Evolutionary conservation across 2,329 filamentous ascomycete genomes (phyloP), one percentile per base, ranked within the genome.

Genomic region (Fusarium coicis): DNA sequence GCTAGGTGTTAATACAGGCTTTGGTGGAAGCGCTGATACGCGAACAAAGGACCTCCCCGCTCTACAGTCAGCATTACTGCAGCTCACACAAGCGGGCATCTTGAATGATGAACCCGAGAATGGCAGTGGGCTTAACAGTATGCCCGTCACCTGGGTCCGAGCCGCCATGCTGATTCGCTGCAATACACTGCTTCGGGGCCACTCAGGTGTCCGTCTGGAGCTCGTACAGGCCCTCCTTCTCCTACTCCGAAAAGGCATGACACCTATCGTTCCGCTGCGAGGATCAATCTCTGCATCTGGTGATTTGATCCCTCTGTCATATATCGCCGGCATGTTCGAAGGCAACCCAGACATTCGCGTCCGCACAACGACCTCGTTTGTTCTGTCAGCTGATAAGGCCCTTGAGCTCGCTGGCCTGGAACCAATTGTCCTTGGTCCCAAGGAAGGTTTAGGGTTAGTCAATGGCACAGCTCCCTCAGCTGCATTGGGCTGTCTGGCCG

Each of bases 171-270:
- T 36, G 4, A 36, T 52, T 21, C 49, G 32, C 9, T 53, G 49
- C 3, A 53, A 53, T 2, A 53, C 32, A 12, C 0, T 53, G 0
- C n/a, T 53, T 16, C 18, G 30, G 0, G 49, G 49, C 0, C 49
- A 53, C 7, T 53, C 49, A 12, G 32, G 32, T 7, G 23, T 53
- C 0, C 32, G 49, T 21, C 18, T 37, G 2, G 23, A 53, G 0
- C n/a, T 53, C 0, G 32, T 53, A 0, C 9, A 53, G 21, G 14
- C 23, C 18, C 49, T 53, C 7, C 49, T 53, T 4, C 23, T 53
- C 3, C 9, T 37, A 0, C 32, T 37, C 0, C 12, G 32, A 16
- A 37, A 53, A 5, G 49, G 16, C 0, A 53, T 53, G 18, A 53
- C 32, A 1, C 32, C 49, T 1, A 21, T 53, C 2, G 2, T 53